Evolutionary conservation across 2,329 filamentous ascomycete species (phyloP).

Genomic region (Aspergillus cejpii): DNA sequence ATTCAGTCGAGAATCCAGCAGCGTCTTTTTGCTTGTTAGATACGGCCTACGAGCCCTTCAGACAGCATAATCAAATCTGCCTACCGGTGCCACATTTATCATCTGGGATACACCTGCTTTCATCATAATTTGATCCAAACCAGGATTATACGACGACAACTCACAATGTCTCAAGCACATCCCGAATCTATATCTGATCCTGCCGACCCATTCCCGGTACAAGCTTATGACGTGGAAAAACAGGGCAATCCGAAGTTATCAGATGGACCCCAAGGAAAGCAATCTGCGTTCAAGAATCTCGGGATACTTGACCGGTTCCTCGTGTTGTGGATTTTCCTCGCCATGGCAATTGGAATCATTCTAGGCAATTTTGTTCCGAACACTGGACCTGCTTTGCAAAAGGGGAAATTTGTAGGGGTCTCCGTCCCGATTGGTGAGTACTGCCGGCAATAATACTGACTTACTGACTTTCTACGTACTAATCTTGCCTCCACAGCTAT

Average conservation of each 20-base stretch:
- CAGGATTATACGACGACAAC: background rate
- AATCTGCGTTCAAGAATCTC: conserved; percentile 44
- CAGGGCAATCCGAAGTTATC: background rate
- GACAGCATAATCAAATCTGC: too few relatives aligned
- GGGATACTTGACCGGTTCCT: conserved; percentile 58
- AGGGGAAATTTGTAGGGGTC: conserved; percentile 65
- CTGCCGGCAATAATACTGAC: conserved; percentile 13
- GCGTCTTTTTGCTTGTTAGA: background rate
- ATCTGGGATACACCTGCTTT: too few relatives aligned
- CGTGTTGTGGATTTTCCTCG: conserved; percentile 67
- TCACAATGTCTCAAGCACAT: conserved; percentile 5
- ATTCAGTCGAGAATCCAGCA: too few relatives aligned
- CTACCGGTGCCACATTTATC: too few relatives aligned
- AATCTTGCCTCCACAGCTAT: conserved; percentile 51
- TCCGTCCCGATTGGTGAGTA: conserved; percentile 58
- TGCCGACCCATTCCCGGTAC: conserved; percentile 1
- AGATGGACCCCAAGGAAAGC: conserved; percentile 5
- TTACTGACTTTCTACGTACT: background rate
- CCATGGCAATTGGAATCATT: conserved; percentile 68
- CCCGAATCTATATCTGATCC: background rate
- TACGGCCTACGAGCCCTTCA: too few relatives aligned
- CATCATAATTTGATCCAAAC: too few relatives aligned
- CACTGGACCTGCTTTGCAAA: conserved; percentile 57
- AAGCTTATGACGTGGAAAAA: conserved; percentile 9
- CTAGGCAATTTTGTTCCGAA: conserved; percentile 66